These are phyloP conservation scores for Cymodocea nodosa DNA, from an alignment of 116 monocot species.

Conservation along the genomic window DNA sequence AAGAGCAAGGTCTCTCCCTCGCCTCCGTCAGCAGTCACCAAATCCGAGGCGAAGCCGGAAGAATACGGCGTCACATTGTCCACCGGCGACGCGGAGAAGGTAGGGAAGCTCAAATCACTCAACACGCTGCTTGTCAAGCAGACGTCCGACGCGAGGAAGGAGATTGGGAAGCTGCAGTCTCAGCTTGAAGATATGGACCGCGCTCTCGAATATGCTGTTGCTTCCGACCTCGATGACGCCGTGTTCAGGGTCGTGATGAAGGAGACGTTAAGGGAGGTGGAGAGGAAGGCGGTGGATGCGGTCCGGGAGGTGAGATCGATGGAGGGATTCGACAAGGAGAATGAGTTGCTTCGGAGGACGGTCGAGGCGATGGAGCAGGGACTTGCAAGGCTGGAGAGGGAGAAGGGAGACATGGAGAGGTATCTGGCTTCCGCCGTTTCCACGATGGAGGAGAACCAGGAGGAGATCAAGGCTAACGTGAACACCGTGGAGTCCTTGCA, in stretches of 20 bases:
- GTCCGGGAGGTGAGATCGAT: background rate
- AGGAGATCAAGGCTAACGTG: background rate
- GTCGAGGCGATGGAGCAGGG: slow-evolving; percentile 1
- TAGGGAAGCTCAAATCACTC: slow-evolving; percentile 5
- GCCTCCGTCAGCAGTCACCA: too few relatives aligned
- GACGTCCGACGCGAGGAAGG: background rate
- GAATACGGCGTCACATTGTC: background rate
- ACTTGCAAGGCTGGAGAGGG: background rate
- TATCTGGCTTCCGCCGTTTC: background rate
- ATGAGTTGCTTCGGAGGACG: background rate
- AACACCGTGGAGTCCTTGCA: background rate
- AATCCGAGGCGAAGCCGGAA: background rate
- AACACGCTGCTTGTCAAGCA: slow-evolving; percentile 6
- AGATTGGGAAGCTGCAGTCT: background rate
- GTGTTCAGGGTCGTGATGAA: background rate
- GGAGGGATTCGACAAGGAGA: background rate
- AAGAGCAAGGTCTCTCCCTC: background rate
- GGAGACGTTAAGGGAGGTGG: background rate
- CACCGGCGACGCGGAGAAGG: background rate
- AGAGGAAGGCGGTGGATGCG: background rate
- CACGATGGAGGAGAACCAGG: background rate
- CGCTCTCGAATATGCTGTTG: slow-evolving; percentile 1
- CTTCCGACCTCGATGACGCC: background rate
- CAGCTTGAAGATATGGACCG: background rate
- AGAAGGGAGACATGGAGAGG: background rate